Percentiles rank a stretch among this genome's conserved stretches.
These are phyloP conservation scores for Penicillium griseofulvum DNA, from an alignment of 2,329 filamentous ascomycete genomes.

Conservation along the genomic window DNA sequence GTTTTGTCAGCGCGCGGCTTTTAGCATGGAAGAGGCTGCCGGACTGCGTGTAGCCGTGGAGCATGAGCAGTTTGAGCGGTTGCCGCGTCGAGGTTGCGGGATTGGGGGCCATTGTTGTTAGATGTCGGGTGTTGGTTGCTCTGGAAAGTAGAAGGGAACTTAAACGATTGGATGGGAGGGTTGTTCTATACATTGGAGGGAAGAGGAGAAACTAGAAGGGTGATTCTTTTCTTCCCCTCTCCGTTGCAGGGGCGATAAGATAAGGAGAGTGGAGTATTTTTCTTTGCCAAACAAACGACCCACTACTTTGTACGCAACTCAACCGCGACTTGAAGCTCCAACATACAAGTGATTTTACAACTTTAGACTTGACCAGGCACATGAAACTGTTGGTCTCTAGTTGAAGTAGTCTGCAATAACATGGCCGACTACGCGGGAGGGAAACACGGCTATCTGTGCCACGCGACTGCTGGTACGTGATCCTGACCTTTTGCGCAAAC, in stretches of 20 bases:
- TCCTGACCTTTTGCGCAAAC: too few species aligned
- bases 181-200: not conserved
- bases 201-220: not conserved
- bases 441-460: too few species aligned
- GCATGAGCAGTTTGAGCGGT: constrained; percentile 67
- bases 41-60: constrained; percentile 89
- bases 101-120: constrained; percentile 18
- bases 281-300: not conserved
- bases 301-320: not conserved
- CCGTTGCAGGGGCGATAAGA: not conserved
- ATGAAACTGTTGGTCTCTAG: too few species aligned
- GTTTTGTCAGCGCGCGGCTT: constrained; percentile 81
- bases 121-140: not conserved
- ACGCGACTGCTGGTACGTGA: too few species aligned
- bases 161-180: not conserved
- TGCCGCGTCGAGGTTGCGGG: constrained; percentile 16
- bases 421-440: too few species aligned
- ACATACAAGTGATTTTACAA: not conserved
- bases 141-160: not conserved
- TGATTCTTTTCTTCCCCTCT: constrained; percentile 1
- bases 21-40: constrained; percentile 82
- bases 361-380: too few species aligned
- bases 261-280: not conserved
- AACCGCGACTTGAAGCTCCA: not conserved
- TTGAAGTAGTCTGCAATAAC: too few species aligned